Evolutionary conservation across 2,329 filamentous ascomycete genomes (phyloP), one percentile per base, ranked within the genome.

Genomic region (Annulohypoxylon truncatum): DNA sequence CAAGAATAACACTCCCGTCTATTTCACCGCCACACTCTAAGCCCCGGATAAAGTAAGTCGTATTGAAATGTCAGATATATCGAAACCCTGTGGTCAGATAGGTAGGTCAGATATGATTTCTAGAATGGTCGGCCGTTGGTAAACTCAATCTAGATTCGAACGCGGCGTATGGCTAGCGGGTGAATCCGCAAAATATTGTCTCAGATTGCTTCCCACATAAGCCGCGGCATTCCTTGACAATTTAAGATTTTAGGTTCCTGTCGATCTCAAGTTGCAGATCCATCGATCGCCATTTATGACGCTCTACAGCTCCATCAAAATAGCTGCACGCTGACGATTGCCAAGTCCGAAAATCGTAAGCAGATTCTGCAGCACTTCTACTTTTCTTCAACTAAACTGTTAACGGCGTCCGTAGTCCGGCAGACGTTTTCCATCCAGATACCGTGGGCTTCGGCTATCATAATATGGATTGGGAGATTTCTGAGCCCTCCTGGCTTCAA

Each of bases 401-500:
- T 55, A 46, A 52, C 60, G 64, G 55, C 66, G 72, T 40, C 67
- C 67, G 7, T 59, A 54, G n/a, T 75, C 74, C 9, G 73, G 67
- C 15, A 73, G 77, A 44, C 86, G 80, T 73, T 80, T 85, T 24
- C 87, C 87, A 66, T 89, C 87, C 40, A 89, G 71, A 67, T 85
- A 89, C 64, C 82, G 82, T 4, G 84, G 84, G 57, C 82, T 85
- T 56, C 80, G 79, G 3, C 74, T 74, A 18, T 87, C 82, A 59
- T 85, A 85, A 66, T 88, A 88, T 1, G 78, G 77, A 61, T 84
- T 83, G 0, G 75, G 77, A 10, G 73, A 62, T 61, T 83, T 79
- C 71, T 82, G 81, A 6, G 81, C 79, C 73, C 81, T 85, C 61
- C 84, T 83, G 47, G 84, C 83, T 73, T 90, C 87, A 68, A 88